Evolutionary conservation across 2,329 filamentous ascomycete genomes (phyloP).

Genomic region (Diplodia mutila): DNA sequence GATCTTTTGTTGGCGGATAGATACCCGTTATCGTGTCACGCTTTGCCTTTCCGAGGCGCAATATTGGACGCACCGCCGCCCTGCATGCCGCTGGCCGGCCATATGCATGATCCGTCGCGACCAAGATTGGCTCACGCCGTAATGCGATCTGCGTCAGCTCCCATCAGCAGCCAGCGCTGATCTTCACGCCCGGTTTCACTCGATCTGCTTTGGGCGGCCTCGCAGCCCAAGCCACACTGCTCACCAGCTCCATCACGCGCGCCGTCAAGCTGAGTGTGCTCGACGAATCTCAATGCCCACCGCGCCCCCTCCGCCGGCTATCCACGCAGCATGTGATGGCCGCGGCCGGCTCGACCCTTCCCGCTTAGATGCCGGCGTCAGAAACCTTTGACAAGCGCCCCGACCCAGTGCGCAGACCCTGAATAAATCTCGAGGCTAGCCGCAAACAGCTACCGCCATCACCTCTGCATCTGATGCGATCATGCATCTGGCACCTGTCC

Average conservation of each 20-base stretch:
- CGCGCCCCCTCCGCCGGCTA: conserved; percentile 6
- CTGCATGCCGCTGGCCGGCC: conserved; percentile 18
- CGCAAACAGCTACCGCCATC: conserved; percentile 20
- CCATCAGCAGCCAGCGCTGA: conserved; percentile 6
- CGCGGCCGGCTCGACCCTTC: conserved; percentile 15
- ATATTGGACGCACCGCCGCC: conserved; percentile 18
- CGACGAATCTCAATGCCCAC: conserved; percentile 7
- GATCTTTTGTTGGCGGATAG: conserved; percentile 33
- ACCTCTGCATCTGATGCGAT: conserved; percentile 16
- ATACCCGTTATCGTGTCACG: conserved; percentile 31
- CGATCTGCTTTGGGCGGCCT: conserved; percentile 18
- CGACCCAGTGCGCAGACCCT: conserved; percentile 15
- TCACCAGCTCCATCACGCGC: conserved; percentile 13
- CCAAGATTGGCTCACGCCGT: conserved; percentile 4
- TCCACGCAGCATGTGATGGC: conserved; percentile 18
- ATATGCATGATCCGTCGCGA: conserved; percentile 19
- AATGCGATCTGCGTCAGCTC: conserved; percentile 20
- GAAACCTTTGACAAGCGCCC: not conserved
- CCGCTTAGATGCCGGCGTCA: conserved; percentile 7
- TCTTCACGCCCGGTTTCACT: conserved; percentile 21
- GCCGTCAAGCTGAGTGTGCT: conserved; percentile 3
- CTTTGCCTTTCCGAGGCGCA: conserved; percentile 10
- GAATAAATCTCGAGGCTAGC: conserved; percentile 14
- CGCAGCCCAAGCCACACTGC: conserved; percentile 11
- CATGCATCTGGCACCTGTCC: conserved; percentile 9